Conservation (phyloP, 257 asterid genomes). For the Capsicum chinense region DNA sequence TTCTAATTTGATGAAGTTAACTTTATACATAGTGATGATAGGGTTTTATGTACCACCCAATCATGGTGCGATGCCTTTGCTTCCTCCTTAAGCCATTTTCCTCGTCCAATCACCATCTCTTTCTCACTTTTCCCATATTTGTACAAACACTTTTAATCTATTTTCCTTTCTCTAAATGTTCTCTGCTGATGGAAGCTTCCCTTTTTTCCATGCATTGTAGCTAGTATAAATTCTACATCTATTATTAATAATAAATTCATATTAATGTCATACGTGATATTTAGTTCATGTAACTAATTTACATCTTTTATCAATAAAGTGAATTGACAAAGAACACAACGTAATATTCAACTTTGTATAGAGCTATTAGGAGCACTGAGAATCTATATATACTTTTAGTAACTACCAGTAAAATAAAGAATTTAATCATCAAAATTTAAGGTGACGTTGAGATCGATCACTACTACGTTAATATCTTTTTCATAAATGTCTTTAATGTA, state of each 20-base stretch:
- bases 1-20: background rate
- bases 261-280: background rate
- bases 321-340: background rate
- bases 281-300: background rate
- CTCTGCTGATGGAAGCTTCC: constrained; percentile 7
- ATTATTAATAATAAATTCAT: background rate
- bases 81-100: constrained; percentile 25
- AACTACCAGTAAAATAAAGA: background rate
- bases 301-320: background rate
- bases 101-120: constrained; percentile 24
- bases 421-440: background rate
- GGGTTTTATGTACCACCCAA: background rate
- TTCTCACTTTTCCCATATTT: constrained; percentile 5
- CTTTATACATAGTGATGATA: constrained; percentile 6
- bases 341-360: background rate
- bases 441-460: background rate
- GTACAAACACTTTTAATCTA: background rate
- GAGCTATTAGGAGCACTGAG: background rate
- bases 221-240: background rate
- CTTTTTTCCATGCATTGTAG: background rate
- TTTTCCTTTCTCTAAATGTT: background rate
- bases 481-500: background rate
- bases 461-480: background rate
- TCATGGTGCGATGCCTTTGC: constrained; percentile 13
- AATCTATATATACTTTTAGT: background rate